A percentile compares a stretch with the other conserved stretches of the same genome.
Conservation (phyloP, 306 rosid species). For the Vigna mungo region DNA sequence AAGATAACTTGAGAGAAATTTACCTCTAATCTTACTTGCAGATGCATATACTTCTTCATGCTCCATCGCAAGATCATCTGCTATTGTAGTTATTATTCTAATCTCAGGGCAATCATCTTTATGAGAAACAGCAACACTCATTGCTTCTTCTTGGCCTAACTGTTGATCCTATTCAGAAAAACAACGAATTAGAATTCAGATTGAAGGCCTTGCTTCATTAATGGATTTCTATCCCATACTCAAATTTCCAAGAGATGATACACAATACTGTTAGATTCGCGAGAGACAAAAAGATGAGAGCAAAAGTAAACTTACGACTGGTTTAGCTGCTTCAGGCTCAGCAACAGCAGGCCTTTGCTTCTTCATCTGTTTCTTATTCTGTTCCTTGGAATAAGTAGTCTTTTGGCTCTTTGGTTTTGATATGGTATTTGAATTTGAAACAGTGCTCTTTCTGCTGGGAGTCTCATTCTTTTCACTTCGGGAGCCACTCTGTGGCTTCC, state of each 20-base stretch:
- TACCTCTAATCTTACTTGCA: conserved; percentile 54
- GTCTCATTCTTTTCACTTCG: conserved; percentile 49
- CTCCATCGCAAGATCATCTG: conserved; percentile 41
- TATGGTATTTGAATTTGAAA: conserved; percentile 44
- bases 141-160: conserved; percentile 50
- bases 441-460: conserved; percentile 44
- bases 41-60: conserved; percentile 48
- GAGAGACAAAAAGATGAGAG: background rate
- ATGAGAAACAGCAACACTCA: conserved; percentile 41
- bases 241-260: conserved; percentile 13
- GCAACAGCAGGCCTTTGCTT: conserved; percentile 53
- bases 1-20: conserved; percentile 34
- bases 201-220: conserved; percentile 32
- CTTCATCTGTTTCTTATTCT: conserved; percentile 56
- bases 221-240: conserved; percentile 16
- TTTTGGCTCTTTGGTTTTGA: conserved; percentile 46
- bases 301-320: conserved; percentile 54
- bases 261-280: background rate
- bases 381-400: conserved; percentile 41
- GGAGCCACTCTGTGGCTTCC: conserved; percentile 58
- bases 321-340: conserved; percentile 52
- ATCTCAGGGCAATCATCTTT: conserved; percentile 49
- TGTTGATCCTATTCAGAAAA: conserved; percentile 60
- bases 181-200: conserved; percentile 39
- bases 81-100: conserved; percentile 42